A percentile compares a stretch with the other conserved stretches of the same genome.
phyloP scores from a whole-genome alignment of 129 eudicot genomes.

The Sambucus nigra region DNA sequence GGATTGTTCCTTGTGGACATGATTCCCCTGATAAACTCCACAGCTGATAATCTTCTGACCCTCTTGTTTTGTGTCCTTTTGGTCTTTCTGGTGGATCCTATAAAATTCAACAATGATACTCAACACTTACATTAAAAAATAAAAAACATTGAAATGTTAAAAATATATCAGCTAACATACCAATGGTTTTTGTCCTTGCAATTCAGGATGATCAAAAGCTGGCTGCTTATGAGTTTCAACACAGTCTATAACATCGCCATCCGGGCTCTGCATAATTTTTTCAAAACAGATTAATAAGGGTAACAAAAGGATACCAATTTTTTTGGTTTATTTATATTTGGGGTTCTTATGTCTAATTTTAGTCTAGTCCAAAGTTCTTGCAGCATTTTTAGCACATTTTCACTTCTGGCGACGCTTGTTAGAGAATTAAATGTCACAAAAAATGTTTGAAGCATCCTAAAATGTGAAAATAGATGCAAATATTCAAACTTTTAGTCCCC shows the following conservation, averaged over 20 bases:
- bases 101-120: background rate
- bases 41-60: slow-evolving; percentile 44
- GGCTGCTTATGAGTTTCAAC: slow-evolving; percentile 70
- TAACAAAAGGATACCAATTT: too few species aligned
- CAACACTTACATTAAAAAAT: too few species aligned
- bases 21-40: slow-evolving; percentile 72
- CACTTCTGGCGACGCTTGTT: too few species aligned
- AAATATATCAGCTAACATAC: slow-evolving; percentile 23
- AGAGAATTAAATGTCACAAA: too few species aligned
- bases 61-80: slow-evolving; percentile 29
- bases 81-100: slow-evolving; percentile 93
- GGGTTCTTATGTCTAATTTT: too few species aligned
- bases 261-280: slow-evolving; percentile 83
- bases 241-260: slow-evolving; percentile 91
- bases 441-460: too few species aligned
- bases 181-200: slow-evolving; percentile 74
- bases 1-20: slow-evolving; percentile 94
- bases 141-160: background rate
- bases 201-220: slow-evolving; percentile 87
- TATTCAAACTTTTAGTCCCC: too few species aligned
- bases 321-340: too few species aligned
- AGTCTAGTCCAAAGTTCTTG: too few species aligned
- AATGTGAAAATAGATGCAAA: too few species aligned
- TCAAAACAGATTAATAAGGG: background rate
- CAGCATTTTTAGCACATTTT: too few species aligned